Evolutionary conservation across 2,329 filamentous ascomycete genomes (phyloP).

Genomic region (Amesomyces nigricolor): DNA sequence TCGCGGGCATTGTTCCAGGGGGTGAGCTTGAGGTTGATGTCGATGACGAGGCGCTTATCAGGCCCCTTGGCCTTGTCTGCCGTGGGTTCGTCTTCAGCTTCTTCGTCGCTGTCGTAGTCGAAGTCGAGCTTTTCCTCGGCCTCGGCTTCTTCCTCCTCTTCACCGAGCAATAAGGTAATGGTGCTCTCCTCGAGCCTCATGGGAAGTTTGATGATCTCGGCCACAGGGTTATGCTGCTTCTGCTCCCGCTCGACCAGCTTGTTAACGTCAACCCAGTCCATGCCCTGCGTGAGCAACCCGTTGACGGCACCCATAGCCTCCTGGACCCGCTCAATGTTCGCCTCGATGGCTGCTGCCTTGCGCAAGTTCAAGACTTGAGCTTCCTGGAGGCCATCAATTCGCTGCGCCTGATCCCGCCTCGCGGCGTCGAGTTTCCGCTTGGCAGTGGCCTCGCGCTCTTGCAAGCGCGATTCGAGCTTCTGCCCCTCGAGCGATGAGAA

Average conservation of each 20-base stretch:
- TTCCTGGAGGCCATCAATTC: conserved; percentile 76
- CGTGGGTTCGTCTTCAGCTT: conserved; percentile 37
- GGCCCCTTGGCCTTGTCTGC: conserved; percentile 36
- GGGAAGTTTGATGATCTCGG: conserved; percentile 78
- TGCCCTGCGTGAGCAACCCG: conserved; percentile 82
- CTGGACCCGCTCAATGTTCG: conserved; percentile 84
- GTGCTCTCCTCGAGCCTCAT: conserved; percentile 87
- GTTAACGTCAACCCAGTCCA: conserved; percentile 95
- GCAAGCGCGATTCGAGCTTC: conserved; percentile 76
- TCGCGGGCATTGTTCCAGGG: conserved; percentile 86
- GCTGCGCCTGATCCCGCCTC: conserved; percentile 73
- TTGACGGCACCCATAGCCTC: conserved; percentile 92
- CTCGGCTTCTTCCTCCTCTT: conserved; percentile 57
- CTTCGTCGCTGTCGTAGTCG: conserved; percentile 59
- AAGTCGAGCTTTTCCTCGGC: conserved; percentile 40
- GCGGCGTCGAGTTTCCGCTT: conserved; percentile 83
- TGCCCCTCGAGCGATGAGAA: conserved; percentile 95
- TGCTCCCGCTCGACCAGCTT: conserved; percentile 86
- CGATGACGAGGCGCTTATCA: conserved; percentile 61
- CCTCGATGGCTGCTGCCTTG: conserved; percentile 85
- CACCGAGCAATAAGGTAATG: conserved; percentile 71
- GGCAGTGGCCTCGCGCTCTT: conserved; percentile 75
- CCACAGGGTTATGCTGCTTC: conserved; percentile 73
- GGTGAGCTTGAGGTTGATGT: conserved; percentile 76
- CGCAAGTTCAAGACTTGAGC: conserved; percentile 76